Conservation (phyloP, 306 rosid species). For the Abrus precatorius region DNA sequence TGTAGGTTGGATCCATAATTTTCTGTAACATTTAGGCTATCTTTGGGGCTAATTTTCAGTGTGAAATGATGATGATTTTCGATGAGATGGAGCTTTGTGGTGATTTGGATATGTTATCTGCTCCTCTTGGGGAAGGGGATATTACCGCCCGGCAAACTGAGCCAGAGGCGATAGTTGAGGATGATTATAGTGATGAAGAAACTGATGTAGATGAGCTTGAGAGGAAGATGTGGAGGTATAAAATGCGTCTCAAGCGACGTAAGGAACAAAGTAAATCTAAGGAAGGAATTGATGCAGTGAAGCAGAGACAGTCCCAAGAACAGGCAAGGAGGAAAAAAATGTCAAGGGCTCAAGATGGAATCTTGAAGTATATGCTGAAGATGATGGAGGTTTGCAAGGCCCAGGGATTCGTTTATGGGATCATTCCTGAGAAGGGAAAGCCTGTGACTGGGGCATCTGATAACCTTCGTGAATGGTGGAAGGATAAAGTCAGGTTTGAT, state of each 20-base stretch:
- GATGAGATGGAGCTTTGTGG: constrained; percentile 67
- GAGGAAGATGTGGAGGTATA: constrained; percentile 78
- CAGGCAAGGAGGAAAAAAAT: constrained; percentile 89
- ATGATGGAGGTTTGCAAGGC: constrained; percentile 91
- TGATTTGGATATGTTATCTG: constrained; percentile 64
- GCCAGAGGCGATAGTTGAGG: constrained; percentile 63
- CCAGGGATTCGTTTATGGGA: constrained; percentile 84
- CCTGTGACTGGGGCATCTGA: constrained; percentile 83
- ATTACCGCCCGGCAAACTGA: constrained; percentile 51
- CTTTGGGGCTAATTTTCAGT: constrained; percentile 18
- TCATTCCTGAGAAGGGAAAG: constrained; percentile 81
- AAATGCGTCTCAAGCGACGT: constrained; percentile 62
- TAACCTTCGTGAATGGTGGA: constrained; percentile 89
- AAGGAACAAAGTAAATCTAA: constrained; percentile 67
- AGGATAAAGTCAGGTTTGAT: constrained; percentile 78
- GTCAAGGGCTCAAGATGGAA: constrained; percentile 86
- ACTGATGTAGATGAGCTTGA: constrained; percentile 74
- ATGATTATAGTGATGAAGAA: constrained; percentile 72
- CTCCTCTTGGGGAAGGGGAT: constrained; percentile 58
- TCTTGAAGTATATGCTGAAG: constrained; percentile 80
- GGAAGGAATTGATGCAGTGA: constrained; percentile 64
- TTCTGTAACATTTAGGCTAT: background rate
- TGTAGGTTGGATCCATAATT: background rate
- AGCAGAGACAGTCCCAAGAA: constrained; percentile 78
- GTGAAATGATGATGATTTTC: constrained; percentile 61